Conservation (phyloP, 176 grass and related monocot species). For the Aegilops sharonensis region DNA sequence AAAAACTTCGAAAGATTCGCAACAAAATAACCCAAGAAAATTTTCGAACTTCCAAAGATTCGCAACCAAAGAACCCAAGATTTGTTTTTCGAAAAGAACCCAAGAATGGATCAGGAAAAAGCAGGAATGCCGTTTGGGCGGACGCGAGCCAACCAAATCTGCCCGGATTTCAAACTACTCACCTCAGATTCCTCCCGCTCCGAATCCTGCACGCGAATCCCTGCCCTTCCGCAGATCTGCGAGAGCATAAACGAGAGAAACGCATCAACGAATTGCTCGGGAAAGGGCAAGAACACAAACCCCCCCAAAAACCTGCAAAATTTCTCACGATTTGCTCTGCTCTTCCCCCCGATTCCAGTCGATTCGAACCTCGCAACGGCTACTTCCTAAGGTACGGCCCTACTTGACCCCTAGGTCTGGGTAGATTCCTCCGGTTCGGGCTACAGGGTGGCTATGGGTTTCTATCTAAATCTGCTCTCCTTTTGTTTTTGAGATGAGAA, state of each 20-base stretch:
- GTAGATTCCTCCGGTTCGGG: constrained; percentile 15
- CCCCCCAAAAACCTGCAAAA: neutral
- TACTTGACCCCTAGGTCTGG: neutral
- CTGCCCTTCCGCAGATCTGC: neutral
- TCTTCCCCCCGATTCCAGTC: neutral
- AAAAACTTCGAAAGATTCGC: neutral
- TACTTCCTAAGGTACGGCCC: neutral
- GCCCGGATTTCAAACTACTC: neutral
- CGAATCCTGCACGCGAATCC: neutral
- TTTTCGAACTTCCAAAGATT: no score
- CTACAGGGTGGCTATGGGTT: neutral
- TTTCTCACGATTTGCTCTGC: constrained; percentile 14
- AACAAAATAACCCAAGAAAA: neutral
- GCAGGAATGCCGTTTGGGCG: neutral
- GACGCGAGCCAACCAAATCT: constrained; percentile 16
- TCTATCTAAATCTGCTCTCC: no score
- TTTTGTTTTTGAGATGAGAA: no score
- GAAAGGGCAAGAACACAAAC: neutral
- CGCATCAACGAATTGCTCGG: constrained; percentile 1
- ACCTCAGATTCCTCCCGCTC: constrained; percentile 20
- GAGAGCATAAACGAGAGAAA: neutral
- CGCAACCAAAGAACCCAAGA: no score
- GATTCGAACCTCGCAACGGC: neutral
- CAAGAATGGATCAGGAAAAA: neutral
- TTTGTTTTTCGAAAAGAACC: neutral